These are phyloP conservation scores for Posidonia oceanica DNA, from an alignment of 116 monocot genomes.

Conservation along the genomic window DNA sequence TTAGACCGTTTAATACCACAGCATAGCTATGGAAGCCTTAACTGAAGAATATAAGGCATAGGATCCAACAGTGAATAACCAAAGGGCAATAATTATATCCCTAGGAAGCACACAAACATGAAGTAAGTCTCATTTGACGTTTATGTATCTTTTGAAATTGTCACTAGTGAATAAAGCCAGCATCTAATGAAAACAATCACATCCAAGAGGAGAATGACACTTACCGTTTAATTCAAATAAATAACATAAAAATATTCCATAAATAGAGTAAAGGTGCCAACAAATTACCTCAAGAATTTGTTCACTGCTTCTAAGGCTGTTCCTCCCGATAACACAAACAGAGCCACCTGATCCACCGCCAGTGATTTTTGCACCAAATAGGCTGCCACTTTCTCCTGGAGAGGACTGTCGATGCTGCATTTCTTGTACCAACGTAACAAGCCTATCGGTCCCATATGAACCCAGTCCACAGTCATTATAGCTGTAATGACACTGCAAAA, in stretches of 20 bases:
- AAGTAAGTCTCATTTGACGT: too few relatives aligned
- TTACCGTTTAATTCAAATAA: too few relatives aligned
- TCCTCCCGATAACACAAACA: constrained; percentile 77
- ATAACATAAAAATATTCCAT: background rate
- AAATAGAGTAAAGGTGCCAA: background rate
- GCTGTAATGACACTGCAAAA: constrained; percentile 85
- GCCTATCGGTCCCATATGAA: constrained; percentile 84
- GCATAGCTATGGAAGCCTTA: too few relatives aligned
- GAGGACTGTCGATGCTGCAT: constrained; percentile 51
- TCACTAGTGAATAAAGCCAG: too few relatives aligned
- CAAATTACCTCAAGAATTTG: constrained; percentile 72
- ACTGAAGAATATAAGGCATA: too few relatives aligned
- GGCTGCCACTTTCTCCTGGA: constrained; percentile 25
- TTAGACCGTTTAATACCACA: too few relatives aligned
- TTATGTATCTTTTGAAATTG: too few relatives aligned
- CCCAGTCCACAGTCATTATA: constrained; percentile 90
- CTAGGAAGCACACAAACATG: too few relatives aligned
- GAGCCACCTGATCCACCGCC: constrained; percentile 96
- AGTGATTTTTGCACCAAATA: constrained; percentile 94
- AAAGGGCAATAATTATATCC: too few relatives aligned
- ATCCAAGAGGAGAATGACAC: too few relatives aligned
- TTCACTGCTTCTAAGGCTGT: constrained; percentile 65
- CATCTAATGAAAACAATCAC: too few relatives aligned
- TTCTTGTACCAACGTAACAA: constrained; percentile 85
- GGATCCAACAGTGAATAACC: too few relatives aligned